Conservation (phyloP, 2,329 filamentous ascomycete genomes). For the Aspergillus floridensis region DNA sequence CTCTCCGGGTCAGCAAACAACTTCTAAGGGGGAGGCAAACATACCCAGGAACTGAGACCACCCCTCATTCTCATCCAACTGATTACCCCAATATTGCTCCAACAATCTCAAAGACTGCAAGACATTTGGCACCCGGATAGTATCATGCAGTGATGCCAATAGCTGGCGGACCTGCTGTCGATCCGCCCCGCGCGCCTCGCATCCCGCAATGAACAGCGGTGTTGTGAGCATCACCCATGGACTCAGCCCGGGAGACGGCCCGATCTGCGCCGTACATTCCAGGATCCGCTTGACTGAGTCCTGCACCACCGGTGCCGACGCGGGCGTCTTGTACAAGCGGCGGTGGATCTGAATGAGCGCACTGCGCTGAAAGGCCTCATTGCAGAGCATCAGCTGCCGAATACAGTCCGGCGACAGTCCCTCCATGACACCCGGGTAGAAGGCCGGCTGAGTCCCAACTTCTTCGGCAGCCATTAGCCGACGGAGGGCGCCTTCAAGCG, state of each 20-base stretch:
- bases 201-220: conserved; percentile 45
- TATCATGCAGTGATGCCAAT: conserved; percentile 37
- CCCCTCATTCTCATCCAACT: conserved; percentile 34
- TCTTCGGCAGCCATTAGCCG: conserved; percentile 33
- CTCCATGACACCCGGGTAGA: conserved; percentile 38
- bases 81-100: conserved; percentile 39
- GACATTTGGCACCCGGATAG: conserved; percentile 43
- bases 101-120: conserved; percentile 42
- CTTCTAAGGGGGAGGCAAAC: not conserved
- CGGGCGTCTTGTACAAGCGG: conserved; percentile 34
- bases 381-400: conserved; percentile 40
- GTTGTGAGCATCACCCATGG: conserved; percentile 46
- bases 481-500: conserved; percentile 35
- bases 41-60: conserved; percentile 42
- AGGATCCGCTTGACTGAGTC: conserved; percentile 39
- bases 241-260: conserved; percentile 39
- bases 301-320: conserved; percentile 32
- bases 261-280: conserved; percentile 39
- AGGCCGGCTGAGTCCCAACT: conserved; percentile 28
- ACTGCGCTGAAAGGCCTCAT: conserved; percentile 44
- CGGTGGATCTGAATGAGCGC: conserved; percentile 45
- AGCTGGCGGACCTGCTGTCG: conserved; percentile 33
- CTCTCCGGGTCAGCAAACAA: not conserved
- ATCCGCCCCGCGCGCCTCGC: conserved; percentile 40
- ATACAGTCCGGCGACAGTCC: conserved; percentile 32